Percentiles rank a stretch among this genome's conserved stretches.
Conservation (phyloP, 805 yeast species). For the Pichia thaimueangensis region DNA sequence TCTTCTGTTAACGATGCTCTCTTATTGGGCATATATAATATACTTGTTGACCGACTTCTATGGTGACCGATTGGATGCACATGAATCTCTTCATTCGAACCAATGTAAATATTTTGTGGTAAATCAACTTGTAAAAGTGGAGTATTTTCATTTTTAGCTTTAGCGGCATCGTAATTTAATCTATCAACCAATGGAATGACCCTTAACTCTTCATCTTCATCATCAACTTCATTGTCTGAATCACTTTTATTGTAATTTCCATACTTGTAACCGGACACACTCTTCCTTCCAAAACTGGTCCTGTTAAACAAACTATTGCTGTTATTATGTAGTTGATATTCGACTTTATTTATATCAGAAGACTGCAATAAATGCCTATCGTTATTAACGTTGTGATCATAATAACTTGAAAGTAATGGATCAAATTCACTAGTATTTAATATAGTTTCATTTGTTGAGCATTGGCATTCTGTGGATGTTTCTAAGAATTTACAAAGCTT, state of each 20-base stretch:
- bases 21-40: slow-evolving; percentile 9
- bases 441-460: neutral
- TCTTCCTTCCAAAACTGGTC: neutral
- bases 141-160: neutral
- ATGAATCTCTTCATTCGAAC: neutral
- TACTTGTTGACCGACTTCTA: slow-evolving; percentile 17
- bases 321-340: neutral
- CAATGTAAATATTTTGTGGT: neutral
- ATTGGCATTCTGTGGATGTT: slow-evolving; percentile 6
- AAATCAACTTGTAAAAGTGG: neutral
- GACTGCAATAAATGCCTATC: neutral
- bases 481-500: slow-evolving; percentile 13
- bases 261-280: neutral
- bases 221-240: neutral
- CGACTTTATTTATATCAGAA: neutral
- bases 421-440: neutral
- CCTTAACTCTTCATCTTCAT: neutral
- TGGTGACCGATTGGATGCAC: slow-evolving; percentile 18
- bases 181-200: slow-evolving; percentile 1
- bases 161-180: neutral
- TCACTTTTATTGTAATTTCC: neutral
- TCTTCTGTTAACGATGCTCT: slow-evolving; percentile 14
- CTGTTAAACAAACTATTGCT: neutral
- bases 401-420: too few species aligned
- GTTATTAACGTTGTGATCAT: too few species aligned